These are phyloP conservation scores for Candida taoyuanica DNA, from an alignment of 805 yeast genomes.

Conservation along the genomic window DNA sequence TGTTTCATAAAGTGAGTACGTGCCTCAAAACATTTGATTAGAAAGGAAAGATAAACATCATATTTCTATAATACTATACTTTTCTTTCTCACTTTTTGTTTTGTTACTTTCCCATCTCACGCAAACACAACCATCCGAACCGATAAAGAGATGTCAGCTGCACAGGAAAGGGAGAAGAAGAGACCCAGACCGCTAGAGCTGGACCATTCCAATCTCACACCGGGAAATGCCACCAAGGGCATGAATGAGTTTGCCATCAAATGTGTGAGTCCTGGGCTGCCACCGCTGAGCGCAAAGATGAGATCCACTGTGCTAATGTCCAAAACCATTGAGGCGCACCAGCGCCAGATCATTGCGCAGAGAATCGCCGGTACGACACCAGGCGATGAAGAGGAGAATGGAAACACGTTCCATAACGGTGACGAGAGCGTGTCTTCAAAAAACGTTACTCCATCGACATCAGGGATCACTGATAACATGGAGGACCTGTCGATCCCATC, in stretches of 20 bases:
- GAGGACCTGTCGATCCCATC: slow-evolving; percentile 22
- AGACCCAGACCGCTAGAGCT: slow-evolving; percentile 27
- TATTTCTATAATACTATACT: no score
- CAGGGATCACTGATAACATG: slow-evolving; percentile 16
- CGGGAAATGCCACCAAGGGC: slow-evolving; percentile 9
- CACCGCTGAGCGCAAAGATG: slow-evolving; percentile 27
- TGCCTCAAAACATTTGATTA: slow-evolving; percentile 6
- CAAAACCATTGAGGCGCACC: slow-evolving; percentile 25
- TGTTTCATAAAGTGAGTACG: slow-evolving; percentile 7
- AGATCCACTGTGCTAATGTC: slow-evolving; percentile 25
- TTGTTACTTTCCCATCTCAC: no score
- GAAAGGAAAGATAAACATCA: no score
- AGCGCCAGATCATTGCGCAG: slow-evolving; percentile 26
- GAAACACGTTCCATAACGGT: not conserved
- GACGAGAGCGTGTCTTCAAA: slow-evolving; percentile 1
- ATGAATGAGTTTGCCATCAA: slow-evolving; percentile 25
- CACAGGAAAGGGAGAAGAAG: slow-evolving; percentile 18
- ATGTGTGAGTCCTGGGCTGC: slow-evolving; percentile 28
- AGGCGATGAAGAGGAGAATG: slow-evolving; percentile 3
- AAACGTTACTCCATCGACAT: slow-evolving; percentile 11
- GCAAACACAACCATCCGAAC: no score
- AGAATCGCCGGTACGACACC: slow-evolving; percentile 17
- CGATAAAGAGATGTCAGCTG: not conserved
- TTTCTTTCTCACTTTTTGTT: no score
- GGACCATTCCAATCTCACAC: slow-evolving; percentile 18